Evolutionary conservation across 2,329 filamentous ascomycete species (phyloP), one percentile per base, ranked within the genome.

Genomic region (Calonectria pseudoreteaudii): DNA sequence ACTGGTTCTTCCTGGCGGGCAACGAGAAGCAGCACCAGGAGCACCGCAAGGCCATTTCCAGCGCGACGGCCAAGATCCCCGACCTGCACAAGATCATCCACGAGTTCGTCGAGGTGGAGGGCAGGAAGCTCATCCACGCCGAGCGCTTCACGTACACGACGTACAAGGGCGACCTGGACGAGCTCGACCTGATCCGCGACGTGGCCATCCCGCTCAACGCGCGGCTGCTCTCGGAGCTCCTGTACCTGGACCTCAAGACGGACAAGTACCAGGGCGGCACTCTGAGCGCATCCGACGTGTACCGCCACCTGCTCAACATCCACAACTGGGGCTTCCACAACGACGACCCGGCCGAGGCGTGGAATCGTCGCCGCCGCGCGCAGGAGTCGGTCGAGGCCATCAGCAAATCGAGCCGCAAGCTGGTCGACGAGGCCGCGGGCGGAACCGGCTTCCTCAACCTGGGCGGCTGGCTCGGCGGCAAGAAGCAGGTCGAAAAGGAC

Each of bases 131-230:
- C 85, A 82, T 87, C 16, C 72, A 83, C 28, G 82, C 84, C 74
- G 84, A 86, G 76, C 78, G 81, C 0, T 86, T 87, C 71, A 78
- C 74, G 30, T 74, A 87, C 26, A 79, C 16, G 16, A 56, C 20
- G n/a, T 79, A 80, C 65, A 76, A 84, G 41, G 84, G 82, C 0
- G 83, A 81, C 0, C 81, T 86, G 1, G 79, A 83, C 74, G 85
- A 87, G 76, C 80, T 87, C 26, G 86, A 87, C 58, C 74, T 87
- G 30, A 82, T 87, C 68, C 85, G 86, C 20, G 90, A 92, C 62
- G 88, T 93, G 14, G 90, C 89, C 23, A 91, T 92, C 74, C 89
- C 92, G 9, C 84, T 89, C 1, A 91, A 90, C 7, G 87, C 90
- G 3, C 84, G 88, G 52, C 88, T 90, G 78, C 85, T 91, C 2